Conservation (phyloP, 2,329 filamentous ascomycete species). For the Rhynchosporium graminicola region DNA sequence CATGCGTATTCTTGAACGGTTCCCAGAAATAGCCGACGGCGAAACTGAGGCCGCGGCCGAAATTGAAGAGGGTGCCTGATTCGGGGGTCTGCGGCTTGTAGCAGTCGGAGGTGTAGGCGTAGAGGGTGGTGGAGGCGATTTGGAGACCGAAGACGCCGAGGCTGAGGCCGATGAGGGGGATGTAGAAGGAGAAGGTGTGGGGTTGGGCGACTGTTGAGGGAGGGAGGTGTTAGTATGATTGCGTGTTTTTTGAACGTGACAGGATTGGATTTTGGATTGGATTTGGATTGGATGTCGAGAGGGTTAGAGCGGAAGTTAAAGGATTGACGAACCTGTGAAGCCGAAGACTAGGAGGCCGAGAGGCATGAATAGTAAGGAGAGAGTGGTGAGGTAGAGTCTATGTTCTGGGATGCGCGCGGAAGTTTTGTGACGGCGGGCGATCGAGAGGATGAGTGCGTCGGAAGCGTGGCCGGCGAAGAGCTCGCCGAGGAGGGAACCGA, state of each 20-base stretch:
- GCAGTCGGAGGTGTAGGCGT: slow-evolving; percentile 37
- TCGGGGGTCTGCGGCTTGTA: slow-evolving; percentile 37
- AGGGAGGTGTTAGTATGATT: too few relatives aligned
- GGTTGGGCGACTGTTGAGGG: slow-evolving; percentile 17
- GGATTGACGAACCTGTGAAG: slow-evolving; percentile 11
- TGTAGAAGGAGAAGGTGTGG: slow-evolving; percentile 24
- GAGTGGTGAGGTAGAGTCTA: slow-evolving; percentile 34
- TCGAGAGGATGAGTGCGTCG: slow-evolving; percentile 32
- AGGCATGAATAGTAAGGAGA: slow-evolving; percentile 37
- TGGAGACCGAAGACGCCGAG: slow-evolving; percentile 37
- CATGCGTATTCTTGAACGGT: slow-evolving; percentile 27
- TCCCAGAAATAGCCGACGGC: slow-evolving; percentile 36
- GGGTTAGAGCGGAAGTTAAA: too few relatives aligned
- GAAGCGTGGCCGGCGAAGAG: slow-evolving; percentile 34
- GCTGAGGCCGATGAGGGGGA: slow-evolving; percentile 34
- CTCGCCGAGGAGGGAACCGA: slow-evolving; percentile 36
- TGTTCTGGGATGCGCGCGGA: slow-evolving; percentile 36
- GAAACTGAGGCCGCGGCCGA: slow-evolving; percentile 34
- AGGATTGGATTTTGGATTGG: too few relatives aligned
- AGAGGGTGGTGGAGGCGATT: slow-evolving; percentile 35
- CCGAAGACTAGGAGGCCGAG: slow-evolving; percentile 38
- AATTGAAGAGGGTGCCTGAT: slow-evolving; percentile 36
- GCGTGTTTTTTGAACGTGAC: too few relatives aligned
- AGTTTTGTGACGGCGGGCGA: slow-evolving; percentile 26
- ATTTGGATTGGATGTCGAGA: too few relatives aligned